Conservation (phyloP, 495 filamentous ascomycete species). For the Neurospora sp. region DNA sequence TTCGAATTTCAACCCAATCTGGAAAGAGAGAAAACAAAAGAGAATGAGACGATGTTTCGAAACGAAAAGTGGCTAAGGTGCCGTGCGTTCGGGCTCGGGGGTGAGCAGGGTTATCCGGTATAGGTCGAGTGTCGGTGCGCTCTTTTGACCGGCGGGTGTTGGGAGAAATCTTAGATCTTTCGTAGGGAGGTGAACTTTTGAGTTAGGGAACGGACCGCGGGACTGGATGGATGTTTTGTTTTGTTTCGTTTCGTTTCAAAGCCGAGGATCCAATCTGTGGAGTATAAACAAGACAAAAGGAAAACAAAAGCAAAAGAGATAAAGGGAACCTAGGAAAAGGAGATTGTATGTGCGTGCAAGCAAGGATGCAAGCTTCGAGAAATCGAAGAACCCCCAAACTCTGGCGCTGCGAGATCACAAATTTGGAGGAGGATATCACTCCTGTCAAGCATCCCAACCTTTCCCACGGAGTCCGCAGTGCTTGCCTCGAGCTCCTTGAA, state of each 20-base stretch:
- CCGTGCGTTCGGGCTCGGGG: not conserved
- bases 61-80: not conserved
- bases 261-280: not conserved
- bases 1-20: not conserved
- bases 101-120: not conserved
- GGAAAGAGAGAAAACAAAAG: not conserved
- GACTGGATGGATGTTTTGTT: not conserved
- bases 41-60: not conserved
- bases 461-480: not conserved
- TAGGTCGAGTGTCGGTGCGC: not conserved
- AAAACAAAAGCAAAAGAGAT: not conserved
- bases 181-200: not conserved
- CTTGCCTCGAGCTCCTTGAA: not conserved
- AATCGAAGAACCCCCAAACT: too few species aligned
- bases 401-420: too few species aligned
- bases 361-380: too few species aligned
- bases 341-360: not conserved
- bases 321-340: not conserved
- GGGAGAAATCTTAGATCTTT: not conserved
- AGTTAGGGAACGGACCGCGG: not conserved
- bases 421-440: too few species aligned
- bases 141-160: not conserved
- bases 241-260: too few species aligned
- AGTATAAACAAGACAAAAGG: too few species aligned
- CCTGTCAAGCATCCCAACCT: not conserved